Conservation (phyloP, 148 eudicot species). For the Persicaria maculosa region DNA sequence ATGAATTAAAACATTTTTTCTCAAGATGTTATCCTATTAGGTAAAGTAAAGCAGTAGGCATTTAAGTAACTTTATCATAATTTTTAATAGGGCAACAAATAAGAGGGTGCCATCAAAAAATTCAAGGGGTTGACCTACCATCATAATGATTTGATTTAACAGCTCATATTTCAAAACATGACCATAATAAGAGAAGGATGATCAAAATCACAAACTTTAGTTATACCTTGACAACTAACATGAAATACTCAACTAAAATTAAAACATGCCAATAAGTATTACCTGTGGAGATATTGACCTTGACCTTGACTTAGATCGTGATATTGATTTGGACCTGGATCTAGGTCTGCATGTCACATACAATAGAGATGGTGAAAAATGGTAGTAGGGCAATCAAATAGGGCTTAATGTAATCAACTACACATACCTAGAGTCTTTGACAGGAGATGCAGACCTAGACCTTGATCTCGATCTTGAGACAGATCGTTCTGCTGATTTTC, state of each 20-base stretch:
- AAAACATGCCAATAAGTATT: not conserved
- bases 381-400: not conserved
- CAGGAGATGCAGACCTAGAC: constrained; percentile 76
- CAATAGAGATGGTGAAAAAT: not conserved
- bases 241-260: not conserved
- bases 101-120: too few species aligned
- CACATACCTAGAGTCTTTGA: constrained; percentile 56
- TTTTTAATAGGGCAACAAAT: too few species aligned
- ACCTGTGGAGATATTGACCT: constrained; percentile 19
- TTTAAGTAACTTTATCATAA: too few species aligned
- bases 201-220: not conserved
- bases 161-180: too few species aligned
- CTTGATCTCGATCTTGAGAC: constrained; percentile 63
- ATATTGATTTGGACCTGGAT: constrained; percentile 40
- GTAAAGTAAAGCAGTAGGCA: too few species aligned
- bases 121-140: too few species aligned
- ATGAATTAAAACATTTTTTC: too few species aligned
- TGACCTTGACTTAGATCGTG: constrained; percentile 38
- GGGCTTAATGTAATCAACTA: not conserved
- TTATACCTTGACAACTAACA: too few species aligned
- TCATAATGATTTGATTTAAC: too few species aligned
- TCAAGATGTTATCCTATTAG: too few species aligned
- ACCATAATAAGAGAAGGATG: not conserved
- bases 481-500: constrained; percentile 58
- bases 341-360: constrained; percentile 27